phyloP scores from a whole-genome alignment of 805 yeast species.

The Maudiozyma barnettii region DNA sequence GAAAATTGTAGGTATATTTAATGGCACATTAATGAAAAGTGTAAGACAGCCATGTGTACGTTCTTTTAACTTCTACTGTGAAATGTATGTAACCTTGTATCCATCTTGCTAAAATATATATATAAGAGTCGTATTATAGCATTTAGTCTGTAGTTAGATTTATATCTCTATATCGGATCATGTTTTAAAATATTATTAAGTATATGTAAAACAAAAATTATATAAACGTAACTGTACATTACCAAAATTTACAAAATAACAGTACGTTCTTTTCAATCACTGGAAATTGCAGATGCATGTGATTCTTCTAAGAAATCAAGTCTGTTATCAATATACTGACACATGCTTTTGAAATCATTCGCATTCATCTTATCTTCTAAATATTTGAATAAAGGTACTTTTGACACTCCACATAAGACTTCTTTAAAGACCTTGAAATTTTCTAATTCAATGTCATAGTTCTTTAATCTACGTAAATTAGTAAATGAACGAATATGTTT shows the following conservation, averaged over 20 bases:
- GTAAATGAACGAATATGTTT: slow-evolving; percentile 21
- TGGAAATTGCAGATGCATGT: slow-evolving; percentile 6
- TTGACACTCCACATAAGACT: slow-evolving; percentile 10
- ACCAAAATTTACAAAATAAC: neutral
- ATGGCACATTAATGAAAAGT: no score
- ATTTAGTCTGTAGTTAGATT: no score
- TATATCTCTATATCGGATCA: no score
- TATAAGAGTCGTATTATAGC: no score
- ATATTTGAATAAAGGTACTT: slow-evolving; percentile 14
- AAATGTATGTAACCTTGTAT: no score
- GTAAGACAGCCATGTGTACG: no score
- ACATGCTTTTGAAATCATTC: slow-evolving; percentile 12
- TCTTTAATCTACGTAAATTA: slow-evolving; percentile 11
- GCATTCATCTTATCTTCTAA: slow-evolving; percentile 9
- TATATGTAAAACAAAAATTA: no score
- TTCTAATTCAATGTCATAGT: slow-evolving; percentile 23
- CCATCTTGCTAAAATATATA: no score
- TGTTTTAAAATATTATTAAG: no score
- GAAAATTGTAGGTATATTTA: no score
- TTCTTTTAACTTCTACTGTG: no score
- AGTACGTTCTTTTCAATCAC: neutral
- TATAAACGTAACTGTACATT: no score
- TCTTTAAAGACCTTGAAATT: slow-evolving; percentile 19
- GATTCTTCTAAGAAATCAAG: slow-evolving; percentile 15
- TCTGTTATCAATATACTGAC: slow-evolving; percentile 19